Evolutionary conservation across 768 basidiomycete genomes (phyloP).

Genomic region (Panellus pusillus): DNA sequence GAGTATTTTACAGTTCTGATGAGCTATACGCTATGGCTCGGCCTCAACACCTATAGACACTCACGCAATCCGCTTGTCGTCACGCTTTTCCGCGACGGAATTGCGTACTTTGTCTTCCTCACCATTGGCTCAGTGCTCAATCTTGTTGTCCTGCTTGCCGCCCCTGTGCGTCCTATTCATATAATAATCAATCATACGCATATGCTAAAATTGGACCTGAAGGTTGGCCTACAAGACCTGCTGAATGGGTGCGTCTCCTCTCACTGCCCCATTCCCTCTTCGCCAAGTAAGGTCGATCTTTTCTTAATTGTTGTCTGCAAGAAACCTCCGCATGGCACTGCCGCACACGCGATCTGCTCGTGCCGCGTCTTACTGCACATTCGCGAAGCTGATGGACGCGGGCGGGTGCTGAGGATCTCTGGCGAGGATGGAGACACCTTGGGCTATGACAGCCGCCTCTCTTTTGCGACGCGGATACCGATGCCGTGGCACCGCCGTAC

Average conservation of each 20-base stretch:
- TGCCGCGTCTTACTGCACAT: conserved; percentile 6
- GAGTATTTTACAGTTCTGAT: conserved; percentile 1
- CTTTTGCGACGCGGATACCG: too few relatives aligned
- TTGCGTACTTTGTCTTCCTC: conserved; percentile 9
- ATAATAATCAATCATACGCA: too few relatives aligned
- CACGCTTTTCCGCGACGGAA: conserved; percentile 13
- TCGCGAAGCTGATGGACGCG: conserved; percentile 4
- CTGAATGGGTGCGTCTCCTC: conserved; percentile 4
- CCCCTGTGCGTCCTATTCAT: not conserved
- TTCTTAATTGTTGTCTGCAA: too few relatives aligned
- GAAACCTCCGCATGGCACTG: conserved; percentile 7
- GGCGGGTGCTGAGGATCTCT: too few relatives aligned
- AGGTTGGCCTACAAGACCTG: not conserved
- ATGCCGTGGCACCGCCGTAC: too few relatives aligned
- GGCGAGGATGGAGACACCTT: too few relatives aligned
- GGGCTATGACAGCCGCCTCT: too few relatives aligned
- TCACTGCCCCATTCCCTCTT: not conserved
- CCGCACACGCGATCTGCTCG: conserved; percentile 6
- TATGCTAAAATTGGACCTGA: not conserved
- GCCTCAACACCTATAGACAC: conserved; percentile 1
- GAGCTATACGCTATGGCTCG: conserved; percentile 9
- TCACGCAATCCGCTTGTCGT: not conserved
- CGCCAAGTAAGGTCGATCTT: too few relatives aligned
- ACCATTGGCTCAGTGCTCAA: not conserved
- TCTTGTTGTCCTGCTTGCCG: conserved; percentile 7